Base-by-base conservation (phyloP, 169 alveolate species). In the Plasmodium ovale region DNA sequence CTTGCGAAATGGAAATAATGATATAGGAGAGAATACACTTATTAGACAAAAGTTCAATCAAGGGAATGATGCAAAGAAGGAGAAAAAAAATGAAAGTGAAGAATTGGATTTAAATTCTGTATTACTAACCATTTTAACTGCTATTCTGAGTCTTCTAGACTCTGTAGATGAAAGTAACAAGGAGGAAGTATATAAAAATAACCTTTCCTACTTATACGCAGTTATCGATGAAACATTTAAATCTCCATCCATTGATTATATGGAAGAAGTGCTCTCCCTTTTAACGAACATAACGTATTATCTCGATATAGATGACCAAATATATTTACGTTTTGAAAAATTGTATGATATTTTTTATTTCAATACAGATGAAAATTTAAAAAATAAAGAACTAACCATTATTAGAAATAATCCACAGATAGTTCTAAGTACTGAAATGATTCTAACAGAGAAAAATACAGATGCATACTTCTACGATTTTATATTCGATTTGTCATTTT, bases 161-260 rank as follows among this genome's bases (percentile, higher is more conserved):
- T 62, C 89, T 0, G 89, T 79, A 2, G 79, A 79, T 51, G 89
- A 79, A 79, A 59, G 65, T 12, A 79, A 79, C 25, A 79, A 79
- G 33, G 89, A 25, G 21, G 58, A 79, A 16, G 64, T 79, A 19
- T 79, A 79, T 39, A 79, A 65, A 64, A 64, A 42, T 44, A 79
- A 77, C 7, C n/a, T 79, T 39, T 58, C 89, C 2, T 79, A 79
- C 35, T 47, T 79, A 64, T 79, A 79, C 58, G 65, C 64, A 7
- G 89, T 79, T 37, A 60, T 79, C 6, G 89, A 79, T 51, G 89
- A 79, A 79, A 79, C 89, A 16, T 79, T 79, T 64, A 79, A 79
- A 68, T 79, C 82, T 0, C 89, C 89, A 1, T 79, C 89, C 16
- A 65, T 79, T 23, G 89, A 79, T 47, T 79, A 79, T 65, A 42